phyloP scores from a whole-genome alignment of 2,329 filamentous ascomycete species.

The Beauveria sp. region DNA sequence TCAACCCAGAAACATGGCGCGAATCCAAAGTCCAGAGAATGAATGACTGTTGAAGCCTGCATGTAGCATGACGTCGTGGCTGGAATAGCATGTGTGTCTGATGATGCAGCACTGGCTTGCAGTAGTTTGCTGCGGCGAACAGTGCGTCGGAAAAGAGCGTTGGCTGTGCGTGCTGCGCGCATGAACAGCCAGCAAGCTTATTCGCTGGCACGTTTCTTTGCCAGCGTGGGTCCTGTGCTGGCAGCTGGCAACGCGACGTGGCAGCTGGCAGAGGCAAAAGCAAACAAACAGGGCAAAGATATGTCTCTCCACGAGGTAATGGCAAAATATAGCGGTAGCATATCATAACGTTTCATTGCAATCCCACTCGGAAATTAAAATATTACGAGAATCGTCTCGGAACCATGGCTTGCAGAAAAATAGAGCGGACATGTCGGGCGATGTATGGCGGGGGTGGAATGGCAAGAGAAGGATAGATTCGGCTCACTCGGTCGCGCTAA shows the following conservation, averaged over 20 bases:
- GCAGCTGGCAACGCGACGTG: background rate
- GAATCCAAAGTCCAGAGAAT: background rate
- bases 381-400: background rate
- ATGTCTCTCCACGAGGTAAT: background rate
- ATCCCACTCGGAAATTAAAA: background rate
- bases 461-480: constrained; percentile 11
- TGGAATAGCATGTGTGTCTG: background rate
- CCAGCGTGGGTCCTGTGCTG: background rate
- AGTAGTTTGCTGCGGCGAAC: background rate
- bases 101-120: constrained; percentile 2
- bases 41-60: background rate
- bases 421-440: background rate
- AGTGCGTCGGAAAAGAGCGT: background rate
- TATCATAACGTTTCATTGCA: background rate
- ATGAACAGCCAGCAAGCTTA: background rate
- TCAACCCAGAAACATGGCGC: too few relatives aligned
- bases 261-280: background rate
- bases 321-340: too few relatives aligned
- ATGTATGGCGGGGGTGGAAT: background rate
- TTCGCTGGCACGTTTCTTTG: background rate
- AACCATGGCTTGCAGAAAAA: background rate
- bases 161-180: background rate
- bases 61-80: background rate
- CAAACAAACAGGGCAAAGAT: background rate
- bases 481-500: constrained; percentile 7